Evolutionary conservation across 768 basidiomycete species (phyloP).

Genomic region (Cystofilobasidium capitatum): DNA sequence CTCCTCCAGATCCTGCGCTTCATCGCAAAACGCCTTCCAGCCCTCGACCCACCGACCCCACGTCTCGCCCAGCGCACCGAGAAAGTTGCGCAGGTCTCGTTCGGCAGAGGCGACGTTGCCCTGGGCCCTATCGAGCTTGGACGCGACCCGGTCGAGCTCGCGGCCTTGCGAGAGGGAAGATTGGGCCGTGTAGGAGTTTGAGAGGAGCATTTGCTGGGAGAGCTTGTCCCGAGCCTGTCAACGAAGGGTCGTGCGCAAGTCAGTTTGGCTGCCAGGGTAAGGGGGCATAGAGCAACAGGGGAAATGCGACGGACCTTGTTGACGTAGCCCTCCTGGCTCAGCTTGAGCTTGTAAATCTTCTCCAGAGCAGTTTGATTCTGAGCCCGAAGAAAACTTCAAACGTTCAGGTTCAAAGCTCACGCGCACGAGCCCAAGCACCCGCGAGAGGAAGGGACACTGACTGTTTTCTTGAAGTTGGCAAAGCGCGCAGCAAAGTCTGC

Average conservation of each 20-base stretch:
- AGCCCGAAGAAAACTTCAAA: neutral
- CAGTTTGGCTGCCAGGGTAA: neutral
- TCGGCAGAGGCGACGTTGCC: constrained; percentile 85
- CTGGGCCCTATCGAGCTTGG: constrained; percentile 78
- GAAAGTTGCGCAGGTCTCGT: constrained; percentile 81
- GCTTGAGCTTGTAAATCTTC: constrained; percentile 81
- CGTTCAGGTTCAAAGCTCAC: neutral
- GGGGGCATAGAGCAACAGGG: neutral
- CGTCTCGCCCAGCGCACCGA: constrained; percentile 67
- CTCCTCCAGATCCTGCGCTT: constrained; percentile 80
- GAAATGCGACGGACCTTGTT: constrained; percentile 46
- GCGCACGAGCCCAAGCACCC: neutral
- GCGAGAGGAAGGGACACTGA: constrained; percentile 29
- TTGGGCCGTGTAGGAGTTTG: constrained; percentile 90
- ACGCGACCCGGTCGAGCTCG: constrained; percentile 78
- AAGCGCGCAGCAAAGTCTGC: constrained; percentile 28
- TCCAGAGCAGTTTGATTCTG: constrained; percentile 62
- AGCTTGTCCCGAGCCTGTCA: constrained; percentile 77
- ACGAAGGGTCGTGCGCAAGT: neutral
- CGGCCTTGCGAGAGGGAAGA: constrained; percentile 81
- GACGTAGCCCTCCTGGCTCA: constrained; percentile 74
- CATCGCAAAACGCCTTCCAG: constrained; percentile 89
- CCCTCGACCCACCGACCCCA: constrained; percentile 74
- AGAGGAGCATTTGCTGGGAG: constrained; percentile 79
- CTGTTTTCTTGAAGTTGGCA: constrained; percentile 45